Evolutionary conservation across 2,329 filamentous ascomycete genomes (phyloP).

Genomic region (Hymenoscyphus infarciens): DNA sequence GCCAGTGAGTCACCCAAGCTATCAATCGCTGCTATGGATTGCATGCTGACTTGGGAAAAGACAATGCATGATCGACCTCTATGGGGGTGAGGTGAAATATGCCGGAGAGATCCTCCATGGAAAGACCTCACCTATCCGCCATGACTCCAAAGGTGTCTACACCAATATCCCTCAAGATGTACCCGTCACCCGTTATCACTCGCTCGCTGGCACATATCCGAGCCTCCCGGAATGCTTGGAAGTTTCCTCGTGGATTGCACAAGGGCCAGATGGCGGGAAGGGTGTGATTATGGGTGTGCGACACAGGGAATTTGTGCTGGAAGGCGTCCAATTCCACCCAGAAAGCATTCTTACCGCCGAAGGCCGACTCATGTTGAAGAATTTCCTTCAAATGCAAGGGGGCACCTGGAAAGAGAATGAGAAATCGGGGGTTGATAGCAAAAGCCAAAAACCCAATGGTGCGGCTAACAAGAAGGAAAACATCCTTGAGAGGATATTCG

Average conservation of each 20-base stretch:
- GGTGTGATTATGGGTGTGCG: constrained; percentile 95
- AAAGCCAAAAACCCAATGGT: constrained; percentile 27
- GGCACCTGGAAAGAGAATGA: constrained; percentile 89
- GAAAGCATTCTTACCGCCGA: constrained; percentile 94
- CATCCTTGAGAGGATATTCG: constrained; percentile 89
- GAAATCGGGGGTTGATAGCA: constrained; percentile 40
- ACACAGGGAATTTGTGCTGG: constrained; percentile 86
- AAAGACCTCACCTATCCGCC: constrained; percentile 87
- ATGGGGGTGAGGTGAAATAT: constrained; percentile 85
- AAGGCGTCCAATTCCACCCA: constrained; percentile 96
- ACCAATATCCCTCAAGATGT: constrained; percentile 73
- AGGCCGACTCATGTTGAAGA: constrained; percentile 84
- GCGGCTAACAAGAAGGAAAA: constrained; percentile 56
- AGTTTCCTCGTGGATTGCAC: constrained; percentile 83
- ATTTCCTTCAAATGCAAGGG: constrained; percentile 83
- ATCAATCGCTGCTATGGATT: neutral
- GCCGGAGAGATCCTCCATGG: constrained; percentile 96
- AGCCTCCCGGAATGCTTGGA: constrained; percentile 84
- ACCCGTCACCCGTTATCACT: constrained; percentile 93
- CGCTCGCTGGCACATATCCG: constrained; percentile 84
- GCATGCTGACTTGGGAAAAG: constrained; percentile 38
- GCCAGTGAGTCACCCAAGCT: constrained; percentile 59
- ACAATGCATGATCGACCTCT: constrained; percentile 94
- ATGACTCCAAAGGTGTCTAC: constrained; percentile 92
- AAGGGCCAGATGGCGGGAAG: constrained; percentile 68